These are phyloP conservation scores for Ogataea paraovalis DNA, from an alignment of 805 yeast species.

Conservation along the genomic window DNA sequence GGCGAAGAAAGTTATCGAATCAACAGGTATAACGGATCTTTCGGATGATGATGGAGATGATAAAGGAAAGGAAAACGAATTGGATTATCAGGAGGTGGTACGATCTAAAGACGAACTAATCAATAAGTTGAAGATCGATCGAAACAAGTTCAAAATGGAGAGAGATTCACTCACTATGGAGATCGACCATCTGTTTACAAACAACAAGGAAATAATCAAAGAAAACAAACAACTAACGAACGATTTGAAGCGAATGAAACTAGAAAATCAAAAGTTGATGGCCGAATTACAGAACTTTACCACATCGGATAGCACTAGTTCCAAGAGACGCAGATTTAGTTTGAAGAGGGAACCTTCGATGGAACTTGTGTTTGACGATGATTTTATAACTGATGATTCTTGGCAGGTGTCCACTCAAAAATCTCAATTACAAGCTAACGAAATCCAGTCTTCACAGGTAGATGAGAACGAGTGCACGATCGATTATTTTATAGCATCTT, in stretches of 20 bases:
- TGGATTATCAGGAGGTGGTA: background rate
- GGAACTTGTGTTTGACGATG: conserved; percentile 1
- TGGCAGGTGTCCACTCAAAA: background rate
- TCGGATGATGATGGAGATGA: background rate
- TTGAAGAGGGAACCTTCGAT: background rate
- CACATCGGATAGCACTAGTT: background rate
- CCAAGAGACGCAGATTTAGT: background rate
- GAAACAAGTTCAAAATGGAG: background rate
- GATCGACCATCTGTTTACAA: background rate
- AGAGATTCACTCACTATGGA: conserved; percentile 4
- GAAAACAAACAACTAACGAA: background rate
- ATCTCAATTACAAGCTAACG: background rate
- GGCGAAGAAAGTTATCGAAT: background rate
- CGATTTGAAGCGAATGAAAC: background rate
- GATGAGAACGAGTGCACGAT: background rate
- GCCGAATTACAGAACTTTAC: background rate
- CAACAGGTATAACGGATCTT: background rate
- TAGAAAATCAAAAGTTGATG: background rate
- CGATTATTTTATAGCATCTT: background rate
- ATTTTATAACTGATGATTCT: background rate
- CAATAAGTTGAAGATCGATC: background rate
- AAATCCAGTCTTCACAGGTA: background rate
- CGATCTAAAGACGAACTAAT: background rate
- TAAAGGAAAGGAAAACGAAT: background rate
- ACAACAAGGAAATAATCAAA: background rate